Evolutionary conservation across 495 filamentous ascomycete species (phyloP), one percentile per base, ranked within the genome.

Genomic region (Astrocystis sublimbata): DNA sequence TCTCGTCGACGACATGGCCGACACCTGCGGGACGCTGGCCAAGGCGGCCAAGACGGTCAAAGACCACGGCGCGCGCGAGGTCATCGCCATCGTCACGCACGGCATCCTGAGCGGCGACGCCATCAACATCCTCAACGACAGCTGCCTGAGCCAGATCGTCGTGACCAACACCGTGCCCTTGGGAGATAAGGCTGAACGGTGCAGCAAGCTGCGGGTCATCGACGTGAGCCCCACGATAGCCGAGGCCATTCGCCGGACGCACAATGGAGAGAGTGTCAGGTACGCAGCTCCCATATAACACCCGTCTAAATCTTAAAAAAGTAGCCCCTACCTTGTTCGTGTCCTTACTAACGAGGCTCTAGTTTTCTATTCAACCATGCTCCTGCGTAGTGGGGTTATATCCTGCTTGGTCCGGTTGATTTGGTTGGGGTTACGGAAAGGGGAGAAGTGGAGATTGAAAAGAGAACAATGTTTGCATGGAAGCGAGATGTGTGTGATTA

Each of bases 91-190:
- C 58, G 96, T 98, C 52, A 97, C 94, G 2, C 94, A 98, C 73
- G 94, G 93, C 33, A 97, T 98, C 60, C 78, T 98, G 31, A 93
- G 89, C 61, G 94, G 94, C 4, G 90, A 91, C 66, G 94, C 94
- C 30, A 93, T 96, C 58, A 89, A 93, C 74, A 92, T 86, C 40
- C 80, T 98, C 61, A 97, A 98, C 73, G 84, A 83, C 63, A 96
- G 92, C 72, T 80, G 83, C 63, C 76, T 98, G 65, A 85, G 79
- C 60, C 87, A 86, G 58, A 75, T 98, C 6, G 92, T 98, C 13
- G 93, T 97, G 53, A 98, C 96, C 31, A 98, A 98, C 77, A 98
- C 93, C n/a, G 92, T 98, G 28, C 93, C 93, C 40, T 86, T 96
- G 59, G 83, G 83, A 54, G 90, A 90, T 69, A 97, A 96, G 83